Evolutionary conservation across 345 rosid genomes (phyloP), one percentile per base, ranked within the genome.

Genomic region (Geranium brycei): DNA sequence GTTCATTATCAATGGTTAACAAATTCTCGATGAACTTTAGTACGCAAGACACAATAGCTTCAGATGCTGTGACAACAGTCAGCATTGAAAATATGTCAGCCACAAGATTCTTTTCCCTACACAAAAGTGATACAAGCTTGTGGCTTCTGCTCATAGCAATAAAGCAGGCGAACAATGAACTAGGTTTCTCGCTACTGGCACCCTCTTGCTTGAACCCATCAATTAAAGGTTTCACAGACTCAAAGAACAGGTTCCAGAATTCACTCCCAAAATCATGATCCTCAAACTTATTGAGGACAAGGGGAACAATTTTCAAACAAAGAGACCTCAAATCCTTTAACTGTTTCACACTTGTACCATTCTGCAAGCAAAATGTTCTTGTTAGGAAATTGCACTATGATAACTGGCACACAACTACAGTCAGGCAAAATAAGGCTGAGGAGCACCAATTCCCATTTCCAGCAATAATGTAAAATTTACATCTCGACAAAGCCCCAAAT

Each of bases 111-210:
- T 70, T 73, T 79, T 83, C 91, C 79, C 95, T 78, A 66, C 62
- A 69, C 69, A 93, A 71, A 63, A 83, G 75, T 16, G 83, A 67
- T 17, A 88, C 83, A 1, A 88, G 92, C 57, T 74, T 72, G 71
- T 59, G 77, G 79, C 87, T 85, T 72, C 75, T 79, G 75, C 97
- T 93, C 96, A 93, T 93, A n/a, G 97, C 84, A 79, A 86, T 67
- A 78, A 93, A 88, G 82, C 92, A 86, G 56, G 87, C 86, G 71
- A 93, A 88, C 70, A 93, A 74, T 17, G 97, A 83, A 74, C 97
- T 93, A 51, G 95, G 90, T 78, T 81, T 93, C 81, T 86, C 87
- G 59, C 99, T 93, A 69, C 97, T 93, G 67, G 97, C 83, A 68
- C 97, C 91, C 72, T 88, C 95, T 68, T 82, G 85, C 87, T 85